Percentiles rank a stretch among this genome's conserved stretches.
These are phyloP conservation scores for Pleurotus pulmonarius DNA, from an alignment of 768 basidiomycete species.

Conservation along the genomic window DNA sequence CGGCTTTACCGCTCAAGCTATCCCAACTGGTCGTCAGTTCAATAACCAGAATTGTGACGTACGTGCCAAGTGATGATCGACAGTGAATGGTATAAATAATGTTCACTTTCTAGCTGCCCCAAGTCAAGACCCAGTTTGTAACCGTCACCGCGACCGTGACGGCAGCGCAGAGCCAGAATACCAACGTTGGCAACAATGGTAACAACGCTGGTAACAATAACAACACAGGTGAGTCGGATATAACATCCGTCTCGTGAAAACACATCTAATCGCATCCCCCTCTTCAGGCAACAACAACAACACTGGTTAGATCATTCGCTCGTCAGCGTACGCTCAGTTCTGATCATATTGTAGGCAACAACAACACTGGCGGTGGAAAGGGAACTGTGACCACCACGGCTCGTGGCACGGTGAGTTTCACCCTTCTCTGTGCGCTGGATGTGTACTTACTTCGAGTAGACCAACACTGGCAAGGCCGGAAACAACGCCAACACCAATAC, in stretches of 20 bases:
- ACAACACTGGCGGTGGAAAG: conserved; percentile 4
- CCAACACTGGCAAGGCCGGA: not conserved
- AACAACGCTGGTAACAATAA: not conserved
- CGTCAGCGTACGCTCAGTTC: too few relatives aligned
- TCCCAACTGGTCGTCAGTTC: conserved; percentile 19
- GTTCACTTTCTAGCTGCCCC: conserved; percentile 11
- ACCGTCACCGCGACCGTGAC: conserved; percentile 30
- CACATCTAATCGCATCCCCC: too few relatives aligned
- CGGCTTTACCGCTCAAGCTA: conserved; percentile 26
- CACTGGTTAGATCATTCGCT: too few relatives aligned
- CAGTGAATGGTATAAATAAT: conserved; percentile 6
- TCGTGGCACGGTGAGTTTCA: conserved; percentile 4
- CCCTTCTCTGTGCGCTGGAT: not conserved
- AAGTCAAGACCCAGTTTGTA: conserved; percentile 25
- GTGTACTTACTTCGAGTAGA: not conserved
- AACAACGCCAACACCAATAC: conserved; percentile 5
- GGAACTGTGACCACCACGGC: conserved; percentile 11
- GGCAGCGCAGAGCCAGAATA: conserved; percentile 10
- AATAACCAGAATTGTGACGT: conserved; percentile 17
- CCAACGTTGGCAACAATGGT: not conserved
- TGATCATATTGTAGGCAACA: too few relatives aligned
- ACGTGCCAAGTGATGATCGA: conserved; percentile 6
- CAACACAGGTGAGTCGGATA: not conserved
- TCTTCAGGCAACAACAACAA: too few relatives aligned
- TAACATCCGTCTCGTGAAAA: too few relatives aligned